phyloP scores from a whole-genome alignment of 2,329 filamentous ascomycete genomes.

The Ophiocordyceps camponoti-leonardi region DNA sequence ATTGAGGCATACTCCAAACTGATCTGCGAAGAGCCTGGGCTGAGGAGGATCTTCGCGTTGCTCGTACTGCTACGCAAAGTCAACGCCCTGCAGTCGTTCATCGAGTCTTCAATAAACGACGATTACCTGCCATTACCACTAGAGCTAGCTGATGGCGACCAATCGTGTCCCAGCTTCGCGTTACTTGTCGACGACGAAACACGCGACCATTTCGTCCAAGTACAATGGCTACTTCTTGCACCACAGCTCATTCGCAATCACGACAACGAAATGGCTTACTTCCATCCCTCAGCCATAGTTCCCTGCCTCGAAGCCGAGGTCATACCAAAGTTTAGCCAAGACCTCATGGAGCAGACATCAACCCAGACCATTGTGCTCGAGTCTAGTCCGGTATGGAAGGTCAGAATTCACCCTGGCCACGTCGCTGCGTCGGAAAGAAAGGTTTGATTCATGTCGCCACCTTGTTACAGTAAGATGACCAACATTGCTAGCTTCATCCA shows the following conservation, averaged over 20 bases:
- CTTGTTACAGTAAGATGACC: neutral
- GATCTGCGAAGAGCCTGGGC: neutral
- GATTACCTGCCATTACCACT: neutral
- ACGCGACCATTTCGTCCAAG: neutral
- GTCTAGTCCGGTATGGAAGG: neutral
- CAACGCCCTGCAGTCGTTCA: neutral
- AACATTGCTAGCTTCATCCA: neutral
- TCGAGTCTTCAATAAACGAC: neutral
- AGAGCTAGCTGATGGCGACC: neutral
- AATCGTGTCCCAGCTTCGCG: no score
- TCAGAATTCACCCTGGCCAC: neutral
- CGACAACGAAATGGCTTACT: neutral
- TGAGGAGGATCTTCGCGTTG: neutral
- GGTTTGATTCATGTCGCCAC: neutral
- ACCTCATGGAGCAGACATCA: neutral
- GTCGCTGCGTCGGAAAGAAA: neutral
- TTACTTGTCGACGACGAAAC: neutral
- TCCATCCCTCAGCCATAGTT: neutral
- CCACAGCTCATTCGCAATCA: neutral
- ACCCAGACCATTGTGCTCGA: neutral
- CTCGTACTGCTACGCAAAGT: neutral
- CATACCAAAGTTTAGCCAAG: neutral
- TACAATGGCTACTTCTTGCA: neutral
- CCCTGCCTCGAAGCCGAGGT: neutral
- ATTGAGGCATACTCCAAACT: neutral